A percentile compares a stretch with the other conserved stretches of the same genome.
These are phyloP conservation scores for Uncinocarpus reesii DNA, from an alignment of 2,329 filamentous ascomycete species.

Conservation along the genomic window DNA sequence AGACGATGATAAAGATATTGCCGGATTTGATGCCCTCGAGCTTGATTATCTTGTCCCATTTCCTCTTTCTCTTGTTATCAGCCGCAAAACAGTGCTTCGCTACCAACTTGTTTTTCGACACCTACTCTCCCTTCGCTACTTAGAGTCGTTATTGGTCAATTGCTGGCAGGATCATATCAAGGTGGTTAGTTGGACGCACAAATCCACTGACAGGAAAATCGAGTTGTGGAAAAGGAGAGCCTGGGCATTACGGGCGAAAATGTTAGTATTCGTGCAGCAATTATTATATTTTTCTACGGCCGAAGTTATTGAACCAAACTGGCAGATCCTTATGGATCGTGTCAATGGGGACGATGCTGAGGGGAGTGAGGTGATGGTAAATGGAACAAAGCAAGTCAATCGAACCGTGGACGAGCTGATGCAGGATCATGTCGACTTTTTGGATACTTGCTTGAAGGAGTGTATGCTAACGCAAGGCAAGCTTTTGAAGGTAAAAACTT, in stretches of 20 bases:
- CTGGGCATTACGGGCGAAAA: constrained; percentile 82
- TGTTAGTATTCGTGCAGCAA: constrained; percentile 96
- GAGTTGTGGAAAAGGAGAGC: constrained; percentile 89
- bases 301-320: constrained; percentile 96
- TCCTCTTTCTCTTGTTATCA: constrained; percentile 88
- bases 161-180: constrained; percentile 89
- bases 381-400: constrained; percentile 43
- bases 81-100: constrained; percentile 88
- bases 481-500: constrained; percentile 61
- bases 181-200: constrained; percentile 69
- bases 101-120: constrained; percentile 96
- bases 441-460: constrained; percentile 95
- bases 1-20: constrained; percentile 71
- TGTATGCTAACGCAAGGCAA: constrained; percentile 98
- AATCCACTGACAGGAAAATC: constrained; percentile 59
- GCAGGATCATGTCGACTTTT: constrained; percentile 97
- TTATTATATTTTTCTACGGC: constrained; percentile 92
- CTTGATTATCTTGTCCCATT: constrained; percentile 93
- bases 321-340: constrained; percentile 84
- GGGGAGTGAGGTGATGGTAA: constrained; percentile 29
- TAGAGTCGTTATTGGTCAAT: constrained; percentile 75
- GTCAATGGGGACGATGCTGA: constrained; percentile 51
- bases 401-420: constrained; percentile 93
- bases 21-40: constrained; percentile 83
- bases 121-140: constrained; percentile 74